Percentiles rank a stretch among this genome's conserved stretches.
phyloP scores from a whole-genome alignment of 164 flowering plant genomes.

The Platanus orientalis region DNA sequence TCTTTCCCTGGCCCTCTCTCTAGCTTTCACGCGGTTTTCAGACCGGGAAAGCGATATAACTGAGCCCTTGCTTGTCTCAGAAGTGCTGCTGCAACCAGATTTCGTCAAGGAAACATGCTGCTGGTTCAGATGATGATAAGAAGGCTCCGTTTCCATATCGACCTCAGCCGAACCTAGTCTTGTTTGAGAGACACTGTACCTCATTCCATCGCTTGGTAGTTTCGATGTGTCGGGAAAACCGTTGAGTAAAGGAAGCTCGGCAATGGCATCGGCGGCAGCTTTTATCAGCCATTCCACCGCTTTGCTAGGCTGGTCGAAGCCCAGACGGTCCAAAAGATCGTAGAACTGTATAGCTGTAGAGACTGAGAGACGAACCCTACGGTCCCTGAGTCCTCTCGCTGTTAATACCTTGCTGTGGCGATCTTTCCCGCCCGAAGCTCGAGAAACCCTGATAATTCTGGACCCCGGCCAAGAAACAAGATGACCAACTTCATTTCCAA shows the following conservation, averaged over 20 bases:
- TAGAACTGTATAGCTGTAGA: conserved; percentile 79
- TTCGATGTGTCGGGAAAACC: conserved; percentile 53
- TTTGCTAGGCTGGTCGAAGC: conserved; percentile 93
- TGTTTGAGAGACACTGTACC: conserved; percentile 17
- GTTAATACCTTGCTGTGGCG: conserved; percentile 79
- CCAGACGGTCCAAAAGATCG: conserved; percentile 78
- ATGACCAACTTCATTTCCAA: conserved; percentile 19
- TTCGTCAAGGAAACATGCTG: conserved; percentile 41
- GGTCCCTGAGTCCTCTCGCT: conserved; percentile 65
- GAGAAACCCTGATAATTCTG: conserved; percentile 81
- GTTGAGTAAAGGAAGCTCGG: conserved; percentile 80
- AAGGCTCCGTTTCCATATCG: conserved; percentile 32
- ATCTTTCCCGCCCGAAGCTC: conserved; percentile 91
- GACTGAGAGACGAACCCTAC: conserved; percentile 71
- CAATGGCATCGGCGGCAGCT: conserved; percentile 71
- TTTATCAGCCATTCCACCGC: conserved; percentile 96
- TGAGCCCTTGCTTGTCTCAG: conserved; percentile 88
- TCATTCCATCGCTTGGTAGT: conserved; percentile 49
- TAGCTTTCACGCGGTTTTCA: conserved; percentile 58
- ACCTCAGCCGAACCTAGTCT: conserved; percentile 36
- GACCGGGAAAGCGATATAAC: conserved; percentile 65
- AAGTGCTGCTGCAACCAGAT: conserved; percentile 76
- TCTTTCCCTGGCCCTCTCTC: conserved; percentile 80
- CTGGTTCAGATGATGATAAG: conserved; percentile 28
- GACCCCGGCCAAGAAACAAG: conserved; percentile 64